These are phyloP conservation scores for Termitomyces bulborhizus DNA, from an alignment of 768 basidiomycete genomes.

Conservation along the genomic window DNA sequence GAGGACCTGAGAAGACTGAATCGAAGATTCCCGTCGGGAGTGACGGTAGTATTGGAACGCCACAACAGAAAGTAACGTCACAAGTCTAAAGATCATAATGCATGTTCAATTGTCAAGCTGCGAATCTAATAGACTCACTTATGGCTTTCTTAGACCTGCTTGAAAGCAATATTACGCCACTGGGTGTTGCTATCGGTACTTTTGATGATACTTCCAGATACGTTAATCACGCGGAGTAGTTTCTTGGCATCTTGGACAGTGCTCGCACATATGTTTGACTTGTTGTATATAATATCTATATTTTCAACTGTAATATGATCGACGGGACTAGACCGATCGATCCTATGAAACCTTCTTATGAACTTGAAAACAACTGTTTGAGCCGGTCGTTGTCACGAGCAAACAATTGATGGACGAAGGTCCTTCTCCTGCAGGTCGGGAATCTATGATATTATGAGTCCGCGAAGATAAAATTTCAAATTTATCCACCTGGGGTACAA, in stretches of 20 bases:
- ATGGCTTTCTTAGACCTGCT: neutral
- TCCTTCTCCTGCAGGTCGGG: too few species aligned
- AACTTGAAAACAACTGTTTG: too few species aligned
- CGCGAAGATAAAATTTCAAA: too few species aligned
- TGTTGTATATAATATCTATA: neutral
- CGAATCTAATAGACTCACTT: neutral
- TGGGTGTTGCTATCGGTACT: neutral
- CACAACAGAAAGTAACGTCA: conserved; percentile 4
- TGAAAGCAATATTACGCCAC: neutral
- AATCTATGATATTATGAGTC: too few species aligned
- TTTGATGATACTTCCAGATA: neutral
- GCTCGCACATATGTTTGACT: neutral
- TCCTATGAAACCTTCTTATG: too few species aligned
- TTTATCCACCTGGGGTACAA: too few species aligned
- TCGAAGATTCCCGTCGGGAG: neutral
- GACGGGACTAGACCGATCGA: too few species aligned
- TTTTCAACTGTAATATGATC: neutral
- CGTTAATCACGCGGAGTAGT: neutral
- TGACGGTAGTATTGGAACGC: neutral
- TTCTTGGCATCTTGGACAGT: neutral
- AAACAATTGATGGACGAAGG: too few species aligned
- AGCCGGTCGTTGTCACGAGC: too few species aligned
- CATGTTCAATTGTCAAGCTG: neutral
- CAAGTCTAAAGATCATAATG: neutral
- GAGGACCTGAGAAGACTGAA: conserved; percentile 5